Evolutionary conservation across 176 grass and related monocot species (phyloP).

Genomic region (Aegilops speltoides): DNA sequence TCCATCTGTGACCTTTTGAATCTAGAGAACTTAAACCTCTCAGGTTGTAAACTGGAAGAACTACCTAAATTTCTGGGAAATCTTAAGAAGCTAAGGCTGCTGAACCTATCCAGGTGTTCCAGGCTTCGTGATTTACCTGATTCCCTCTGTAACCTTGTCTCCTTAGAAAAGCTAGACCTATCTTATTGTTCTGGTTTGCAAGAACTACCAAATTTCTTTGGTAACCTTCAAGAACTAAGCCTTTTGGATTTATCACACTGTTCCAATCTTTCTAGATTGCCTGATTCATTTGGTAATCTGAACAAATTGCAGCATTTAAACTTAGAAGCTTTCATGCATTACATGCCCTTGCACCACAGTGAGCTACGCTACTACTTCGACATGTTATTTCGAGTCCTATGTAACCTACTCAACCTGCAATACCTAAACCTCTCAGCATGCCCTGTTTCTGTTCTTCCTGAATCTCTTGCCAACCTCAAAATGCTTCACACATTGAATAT

Average conservation of each 20-base stretch:
- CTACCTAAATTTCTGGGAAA: neutral
- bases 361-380: neutral
- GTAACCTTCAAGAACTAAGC: neutral
- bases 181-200: neutral
- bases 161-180: neutral
- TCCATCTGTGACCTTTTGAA: neutral
- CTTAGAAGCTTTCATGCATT: neutral
- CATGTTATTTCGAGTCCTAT: conserved; percentile 1
- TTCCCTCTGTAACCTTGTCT: neutral
- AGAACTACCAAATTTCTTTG: conserved; percentile 7
- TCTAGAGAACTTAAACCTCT: neutral
- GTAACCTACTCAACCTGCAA: neutral
- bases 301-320: neutral
- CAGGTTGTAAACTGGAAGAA: neutral
- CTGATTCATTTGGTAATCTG: neutral
- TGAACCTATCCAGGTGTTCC: neutral
- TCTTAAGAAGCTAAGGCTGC: neutral
- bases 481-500: neutral
- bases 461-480: conserved; percentile 7
- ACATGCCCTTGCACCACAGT: neutral
- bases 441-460: conserved; percentile 2
- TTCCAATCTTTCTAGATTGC: neutral
- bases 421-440: conserved; percentile 3
- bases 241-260: neutral
- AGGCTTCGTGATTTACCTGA: neutral